Conservation (phyloP, 805 yeast genomes). For the Candida chauliodis region DNA sequence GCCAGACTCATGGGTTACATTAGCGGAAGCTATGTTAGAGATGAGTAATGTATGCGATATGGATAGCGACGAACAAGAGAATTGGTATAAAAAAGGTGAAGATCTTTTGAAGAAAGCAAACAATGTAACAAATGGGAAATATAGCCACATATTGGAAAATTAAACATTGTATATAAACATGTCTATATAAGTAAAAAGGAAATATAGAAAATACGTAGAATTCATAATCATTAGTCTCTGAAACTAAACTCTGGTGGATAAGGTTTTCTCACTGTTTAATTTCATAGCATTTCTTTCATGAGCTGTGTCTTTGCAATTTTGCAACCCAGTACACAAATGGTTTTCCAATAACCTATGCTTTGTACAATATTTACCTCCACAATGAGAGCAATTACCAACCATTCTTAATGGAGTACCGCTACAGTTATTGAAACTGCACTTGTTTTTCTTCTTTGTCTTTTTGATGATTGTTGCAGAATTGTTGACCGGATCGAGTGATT, state of each 20-base stretch:
- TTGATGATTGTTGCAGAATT: slow-evolving; percentile 18
- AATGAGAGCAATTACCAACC: slow-evolving; percentile 82
- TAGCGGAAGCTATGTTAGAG: slow-evolving; percentile 82
- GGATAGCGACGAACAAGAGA: slow-evolving; percentile 65
- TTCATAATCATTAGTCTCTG: no score
- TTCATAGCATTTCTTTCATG: slow-evolving; percentile 83
- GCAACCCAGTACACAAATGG: slow-evolving; percentile 75
- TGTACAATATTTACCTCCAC: slow-evolving; percentile 82
- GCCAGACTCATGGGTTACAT: slow-evolving; percentile 76
- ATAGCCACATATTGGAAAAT: slow-evolving; percentile 59
- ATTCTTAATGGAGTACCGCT: slow-evolving; percentile 58
- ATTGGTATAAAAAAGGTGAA: slow-evolving; percentile 67
- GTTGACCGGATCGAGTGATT: slow-evolving; percentile 3
- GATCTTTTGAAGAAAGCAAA: slow-evolving; percentile 65
- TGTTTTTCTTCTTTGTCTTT: slow-evolving; percentile 36
- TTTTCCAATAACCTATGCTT: slow-evolving; percentile 84
- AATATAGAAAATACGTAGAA: no score
- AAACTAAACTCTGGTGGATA: slow-evolving; percentile 63
- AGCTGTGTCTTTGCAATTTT: slow-evolving; percentile 74
- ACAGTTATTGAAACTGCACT: slow-evolving; percentile 57
- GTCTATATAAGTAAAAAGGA: no score
- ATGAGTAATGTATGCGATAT: slow-evolving; percentile 70
- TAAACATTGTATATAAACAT: no score
- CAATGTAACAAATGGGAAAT: slow-evolving; percentile 75
- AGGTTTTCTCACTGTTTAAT: slow-evolving; percentile 82